Base-by-base conservation (phyloP, 1,284 basidiomycete species). In the Ceratobasidium sp. region DNA sequence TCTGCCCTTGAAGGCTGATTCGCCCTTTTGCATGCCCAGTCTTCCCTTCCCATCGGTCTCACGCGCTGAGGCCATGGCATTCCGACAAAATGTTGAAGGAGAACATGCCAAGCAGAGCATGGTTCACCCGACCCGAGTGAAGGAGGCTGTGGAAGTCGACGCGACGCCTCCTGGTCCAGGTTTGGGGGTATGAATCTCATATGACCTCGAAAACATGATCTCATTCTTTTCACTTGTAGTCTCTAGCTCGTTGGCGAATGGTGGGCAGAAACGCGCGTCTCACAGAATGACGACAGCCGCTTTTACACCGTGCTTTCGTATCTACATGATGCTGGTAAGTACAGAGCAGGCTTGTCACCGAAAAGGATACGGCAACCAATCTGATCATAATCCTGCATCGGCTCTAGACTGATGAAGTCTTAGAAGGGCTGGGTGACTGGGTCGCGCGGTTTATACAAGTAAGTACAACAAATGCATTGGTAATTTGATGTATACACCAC, bases 131-230 rank as follows among this genome's bases (percentile, higher is more conserved):
- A 9, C 50, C 48, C 4, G 71, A 74, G 48, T 74, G 71, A 61
- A 59, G 71, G 9, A 61, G 65, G 15, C 59, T 74, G 40, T 74
- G 71, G 71, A 74, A 74, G 71, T 20, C 26, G 33, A 74, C 71
- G 9, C n/a, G 54, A 62, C 48, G n/a, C 59, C 40, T 62, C 33
- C 17, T 65, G 61, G 61, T 3, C 59, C 17, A 46, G 65, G 71
- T 74, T 65, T 42, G 71, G 65, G 71, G 71, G 71, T 74, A 74
- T 65, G 71, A 20, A 74, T 74, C 65, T 74, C 59, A 74, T 65
- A 74, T 74, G 44, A 23, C 71, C 20, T 15, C 28, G 50, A 73
- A 54, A 46, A 33, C 59, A 20, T 17, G 3, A 13, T 65, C 61
- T 64, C 15, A 64, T 28, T 48, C 46, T 65, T 74, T 52, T 64